Conservation (phyloP, 2,329 filamentous ascomycete genomes). For the Colletotrichum caudatum region DNA sequence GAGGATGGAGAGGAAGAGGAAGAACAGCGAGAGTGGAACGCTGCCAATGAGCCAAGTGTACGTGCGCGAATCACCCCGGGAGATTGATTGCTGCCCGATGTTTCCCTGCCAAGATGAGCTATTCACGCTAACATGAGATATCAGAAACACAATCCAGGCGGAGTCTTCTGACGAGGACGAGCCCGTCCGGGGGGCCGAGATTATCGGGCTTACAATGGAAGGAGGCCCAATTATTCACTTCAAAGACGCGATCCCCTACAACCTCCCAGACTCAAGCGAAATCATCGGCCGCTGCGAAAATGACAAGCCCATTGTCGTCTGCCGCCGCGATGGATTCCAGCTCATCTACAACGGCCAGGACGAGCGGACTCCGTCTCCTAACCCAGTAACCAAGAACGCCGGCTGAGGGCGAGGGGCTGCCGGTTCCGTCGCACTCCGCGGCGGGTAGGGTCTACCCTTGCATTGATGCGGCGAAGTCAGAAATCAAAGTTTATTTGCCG, state of each 20-base stretch:
- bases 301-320: conserved; percentile 55
- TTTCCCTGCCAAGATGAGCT: conserved; percentile 38
- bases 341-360: conserved; percentile 46
- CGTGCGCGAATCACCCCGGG: conserved; percentile 41
- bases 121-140: conserved; percentile 41
- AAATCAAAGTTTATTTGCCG: conserved; percentile 29
- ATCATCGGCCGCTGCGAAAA: conserved; percentile 53
- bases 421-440: conserved; percentile 29
- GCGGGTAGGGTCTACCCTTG: conserved; percentile 35
- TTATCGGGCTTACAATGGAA: conserved; percentile 60
- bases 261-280: conserved; percentile 50
- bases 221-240: conserved; percentile 62
- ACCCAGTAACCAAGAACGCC: conserved; percentile 28
- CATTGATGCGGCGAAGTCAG: conserved; percentile 40
- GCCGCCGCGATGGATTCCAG: conserved; percentile 51
- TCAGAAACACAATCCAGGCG: conserved; percentile 52
- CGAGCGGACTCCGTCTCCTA: conserved; percentile 32
- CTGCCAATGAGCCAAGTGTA: conserved; percentile 60
- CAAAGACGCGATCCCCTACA: conserved; percentile 49
- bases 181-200: conserved; percentile 48
- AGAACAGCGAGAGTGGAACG: conserved; percentile 44
- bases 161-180: conserved; percentile 48
- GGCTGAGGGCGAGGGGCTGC: conserved; percentile 25
- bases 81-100: conserved; percentile 38
- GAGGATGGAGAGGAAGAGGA: conserved; percentile 42